These are phyloP conservation scores for Priceomyces medius DNA, from an alignment of 805 yeast species.

Conservation along the genomic window DNA sequence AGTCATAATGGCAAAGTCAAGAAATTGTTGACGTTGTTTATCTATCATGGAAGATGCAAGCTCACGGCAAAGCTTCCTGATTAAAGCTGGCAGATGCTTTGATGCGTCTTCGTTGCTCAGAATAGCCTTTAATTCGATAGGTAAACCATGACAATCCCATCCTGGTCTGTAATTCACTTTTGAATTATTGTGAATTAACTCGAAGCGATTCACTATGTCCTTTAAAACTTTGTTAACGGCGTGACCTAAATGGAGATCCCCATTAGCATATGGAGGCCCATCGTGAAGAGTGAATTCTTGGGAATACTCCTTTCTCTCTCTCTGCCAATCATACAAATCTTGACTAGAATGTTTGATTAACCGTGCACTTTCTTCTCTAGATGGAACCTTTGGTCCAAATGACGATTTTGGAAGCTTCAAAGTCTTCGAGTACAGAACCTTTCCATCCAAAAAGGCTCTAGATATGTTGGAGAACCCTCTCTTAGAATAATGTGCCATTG, in stretches of 20 bases:
- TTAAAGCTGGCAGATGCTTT: conserved; percentile 45
- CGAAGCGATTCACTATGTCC: conserved; percentile 77
- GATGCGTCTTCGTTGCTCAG: conserved; percentile 20
- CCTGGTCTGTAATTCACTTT: conserved; percentile 81
- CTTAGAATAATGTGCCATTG: background rate
- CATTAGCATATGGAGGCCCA: conserved; percentile 99
- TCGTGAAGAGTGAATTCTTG: conserved; percentile 75
- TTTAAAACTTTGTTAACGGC: conserved; percentile 86
- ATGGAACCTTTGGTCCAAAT: conserved; percentile 54
- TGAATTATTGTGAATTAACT: conserved; percentile 56
- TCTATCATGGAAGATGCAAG: conserved; percentile 71
- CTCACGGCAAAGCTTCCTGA: conserved; percentile 61
- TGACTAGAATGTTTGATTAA: conserved; percentile 54
- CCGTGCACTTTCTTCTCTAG: conserved; percentile 33
- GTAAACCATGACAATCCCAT: conserved; percentile 99
- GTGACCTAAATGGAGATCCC: conserved; percentile 89
- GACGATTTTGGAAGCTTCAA: conserved; percentile 65
- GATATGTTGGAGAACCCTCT: conserved; percentile 1
- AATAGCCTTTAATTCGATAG: conserved; percentile 84
- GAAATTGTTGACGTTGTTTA: conserved; percentile 62
- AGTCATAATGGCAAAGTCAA: conserved; percentile 75
- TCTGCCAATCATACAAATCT: conserved; percentile 64
- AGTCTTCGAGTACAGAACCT: conserved; percentile 45
- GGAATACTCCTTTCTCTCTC: conserved; percentile 19
- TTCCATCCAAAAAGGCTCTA: conserved; percentile 4